A percentile compares a stretch with the other conserved stretches of the same genome.
phyloP scores from a whole-genome alignment of 805 yeast species.

The Cyberlindnera maritima region DNA sequence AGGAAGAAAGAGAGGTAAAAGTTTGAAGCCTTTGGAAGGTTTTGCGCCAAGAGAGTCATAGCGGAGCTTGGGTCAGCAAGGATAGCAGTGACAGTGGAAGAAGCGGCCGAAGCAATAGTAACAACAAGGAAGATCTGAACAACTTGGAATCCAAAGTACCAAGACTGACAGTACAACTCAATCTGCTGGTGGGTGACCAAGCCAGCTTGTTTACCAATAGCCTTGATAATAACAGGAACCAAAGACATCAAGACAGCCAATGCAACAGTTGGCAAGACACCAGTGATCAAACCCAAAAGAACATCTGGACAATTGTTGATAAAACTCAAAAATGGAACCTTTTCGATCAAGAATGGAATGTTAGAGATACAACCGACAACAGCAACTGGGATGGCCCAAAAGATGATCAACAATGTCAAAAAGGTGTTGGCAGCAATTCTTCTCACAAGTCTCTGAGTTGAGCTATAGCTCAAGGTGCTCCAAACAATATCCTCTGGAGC shows the following conservation, averaged over 20 bases:
- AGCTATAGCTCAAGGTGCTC: conserved; percentile 65
- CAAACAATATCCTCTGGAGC: conserved; percentile 84
- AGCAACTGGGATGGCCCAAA: conserved; percentile 98
- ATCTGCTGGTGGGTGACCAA: conserved; percentile 65
- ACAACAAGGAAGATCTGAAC: conserved; percentile 84
- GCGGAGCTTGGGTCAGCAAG: conserved; percentile 64
- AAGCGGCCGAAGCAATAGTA: conserved; percentile 79
- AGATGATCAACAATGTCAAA: conserved; percentile 65
- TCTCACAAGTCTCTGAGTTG: conserved; percentile 55
- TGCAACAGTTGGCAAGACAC: conserved; percentile 79
- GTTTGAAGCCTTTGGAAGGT: conserved; percentile 87
- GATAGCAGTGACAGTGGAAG: conserved; percentile 71
- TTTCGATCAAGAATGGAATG: conserved; percentile 66
- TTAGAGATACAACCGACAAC: conserved; percentile 94
- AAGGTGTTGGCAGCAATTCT: conserved; percentile 58
- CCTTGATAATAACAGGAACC: conserved; percentile 80
- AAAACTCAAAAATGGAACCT: conserved; percentile 72
- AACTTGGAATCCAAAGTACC: conserved; percentile 89
- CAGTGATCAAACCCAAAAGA: conserved; percentile 81
- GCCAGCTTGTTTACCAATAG: conserved; percentile 75
- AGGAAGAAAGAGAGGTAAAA: conserved; percentile 83
- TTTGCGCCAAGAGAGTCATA: conserved; percentile 68
- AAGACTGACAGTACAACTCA: conserved; percentile 80
- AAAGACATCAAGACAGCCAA: conserved; percentile 81
- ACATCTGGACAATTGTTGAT: conserved; percentile 68